Evolutionary conservation across 1,139 yeast species (phyloP), one percentile per base, ranked within the genome.

Genomic region (Candida sp.): DNA sequence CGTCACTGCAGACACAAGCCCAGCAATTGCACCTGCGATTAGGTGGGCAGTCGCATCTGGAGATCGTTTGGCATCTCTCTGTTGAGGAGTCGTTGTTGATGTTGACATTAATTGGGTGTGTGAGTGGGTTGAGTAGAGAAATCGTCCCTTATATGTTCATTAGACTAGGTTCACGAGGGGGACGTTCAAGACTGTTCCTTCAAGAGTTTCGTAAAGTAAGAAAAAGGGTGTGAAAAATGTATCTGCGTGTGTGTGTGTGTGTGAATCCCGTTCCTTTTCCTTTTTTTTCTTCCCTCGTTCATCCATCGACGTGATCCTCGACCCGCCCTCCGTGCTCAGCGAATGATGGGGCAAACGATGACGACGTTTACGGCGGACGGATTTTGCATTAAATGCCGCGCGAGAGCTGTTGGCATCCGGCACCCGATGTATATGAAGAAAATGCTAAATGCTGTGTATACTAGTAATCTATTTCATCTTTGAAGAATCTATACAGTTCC

Each of bases 21-120:
- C 99, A 1, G 97, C 97, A 8, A 82, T 63, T 52, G 90, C 94
- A 0, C 99, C 99, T 4, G 98, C 90, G 9, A 84, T 63, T 11
- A 92, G 69, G 68, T 92, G 97, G 1, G 69, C 59, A 9, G 53
- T 48, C 5, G 65, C 58, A 46, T 58, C 56, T 27, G 65, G 63
- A 32, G 54, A 48, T 49, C 46, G 33, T 35, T 28, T 31, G 3
- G 7, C 41, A 25, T 28, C 39, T 34, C 34, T 26, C n/a, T 30
- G 42, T 23, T 25, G 17, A 17, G 17, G 17, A 17, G 17, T 38
- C 17, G 38, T 12, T 7, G 39, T 32, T 31, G 48, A 37, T 27
- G 22, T 28, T 17, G 37, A 25, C 37, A 23, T 25, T 42, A 32
- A 22, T 9, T 42, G 31, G 17, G 32, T 38, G 28, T 11, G 22